Percentiles rank a stretch among this genome's conserved stretches.
Evolutionary conservation across 2,329 filamentous ascomycete genomes (phyloP).

Genomic region (Ascochyta clinopodiicola): DNA sequence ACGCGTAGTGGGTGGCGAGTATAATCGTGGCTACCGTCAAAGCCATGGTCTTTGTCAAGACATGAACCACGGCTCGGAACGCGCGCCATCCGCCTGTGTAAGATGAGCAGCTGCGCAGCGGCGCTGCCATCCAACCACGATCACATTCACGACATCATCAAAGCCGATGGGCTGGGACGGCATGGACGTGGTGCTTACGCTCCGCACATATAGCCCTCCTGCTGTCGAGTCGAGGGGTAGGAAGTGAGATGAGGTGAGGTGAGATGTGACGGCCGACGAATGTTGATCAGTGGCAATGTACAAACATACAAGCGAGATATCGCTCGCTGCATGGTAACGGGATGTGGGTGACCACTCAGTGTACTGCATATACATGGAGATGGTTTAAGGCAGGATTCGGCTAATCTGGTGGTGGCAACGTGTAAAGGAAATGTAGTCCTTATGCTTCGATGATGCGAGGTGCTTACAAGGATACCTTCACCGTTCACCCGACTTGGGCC

Average conservation of each 20-base stretch:
- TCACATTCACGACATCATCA: background rate
- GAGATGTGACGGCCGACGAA: background rate
- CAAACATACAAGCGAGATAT: background rate
- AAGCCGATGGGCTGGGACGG: background rate
- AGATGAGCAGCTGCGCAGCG: background rate
- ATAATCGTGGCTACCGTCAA: too few relatives aligned
- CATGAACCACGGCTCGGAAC: background rate
- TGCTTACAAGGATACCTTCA: background rate
- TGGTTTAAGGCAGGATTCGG: too few relatives aligned
- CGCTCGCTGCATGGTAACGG: too few relatives aligned
- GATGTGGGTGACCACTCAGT: too few relatives aligned
- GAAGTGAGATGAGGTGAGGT: background rate
- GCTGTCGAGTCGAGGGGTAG: too few relatives aligned
- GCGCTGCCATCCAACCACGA: background rate
- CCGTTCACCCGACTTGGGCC: background rate
- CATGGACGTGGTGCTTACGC: background rate
- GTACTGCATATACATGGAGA: too few relatives aligned
- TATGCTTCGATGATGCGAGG: background rate
- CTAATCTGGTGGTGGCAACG: background rate
- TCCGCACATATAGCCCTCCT: background rate
- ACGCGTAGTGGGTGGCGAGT: too few relatives aligned
- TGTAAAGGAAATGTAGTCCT: background rate
- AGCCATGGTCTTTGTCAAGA: too few relatives aligned
- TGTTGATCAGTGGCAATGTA: conserved; percentile 1
- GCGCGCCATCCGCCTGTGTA: background rate